phyloP scores from a whole-genome alignment of 2,329 filamentous ascomycete species.

The Colletotrichum chrysophilum region DNA sequence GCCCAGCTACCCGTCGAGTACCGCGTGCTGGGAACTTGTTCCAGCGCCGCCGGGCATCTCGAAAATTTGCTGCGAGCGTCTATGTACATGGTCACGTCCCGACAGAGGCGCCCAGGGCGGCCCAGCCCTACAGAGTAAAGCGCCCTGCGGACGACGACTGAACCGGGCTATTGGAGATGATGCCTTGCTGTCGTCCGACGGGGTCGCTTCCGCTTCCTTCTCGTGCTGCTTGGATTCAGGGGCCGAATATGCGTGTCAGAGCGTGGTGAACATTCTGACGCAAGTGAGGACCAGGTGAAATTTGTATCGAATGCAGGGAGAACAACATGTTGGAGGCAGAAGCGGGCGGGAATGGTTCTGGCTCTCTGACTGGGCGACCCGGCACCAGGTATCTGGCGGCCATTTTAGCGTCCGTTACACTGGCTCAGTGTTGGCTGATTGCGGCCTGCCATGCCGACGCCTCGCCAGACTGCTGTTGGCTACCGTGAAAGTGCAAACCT shows the following conservation, averaged over 20 bases:
- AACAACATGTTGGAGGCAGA: slow-evolving; percentile 4
- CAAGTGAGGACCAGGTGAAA: not conserved
- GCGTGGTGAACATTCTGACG: not conserved
- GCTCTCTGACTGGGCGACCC: not conserved
- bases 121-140: slow-evolving; percentile 11
- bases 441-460: not conserved
- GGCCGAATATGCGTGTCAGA: not conserved
- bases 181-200: not conserved
- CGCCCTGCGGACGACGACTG: not conserved
- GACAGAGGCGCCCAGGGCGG: not conserved
- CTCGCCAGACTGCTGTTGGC: not conserved
- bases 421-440: not conserved
- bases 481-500: not conserved
- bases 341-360: not conserved
- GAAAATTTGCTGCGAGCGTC: not conserved
- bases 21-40: not conserved
- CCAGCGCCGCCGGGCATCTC: not conserved
- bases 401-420: slow-evolving; percentile 11
- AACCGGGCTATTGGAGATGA: not conserved
- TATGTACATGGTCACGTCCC: not conserved
- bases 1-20: not conserved
- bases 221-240: not conserved
- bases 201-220: not conserved
- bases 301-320: slow-evolving; percentile 12
- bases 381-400: not conserved